Evolutionary conservation across 2,329 filamentous ascomycete genomes (phyloP).

Genomic region (Beauveria pseudobassiana): DNA sequence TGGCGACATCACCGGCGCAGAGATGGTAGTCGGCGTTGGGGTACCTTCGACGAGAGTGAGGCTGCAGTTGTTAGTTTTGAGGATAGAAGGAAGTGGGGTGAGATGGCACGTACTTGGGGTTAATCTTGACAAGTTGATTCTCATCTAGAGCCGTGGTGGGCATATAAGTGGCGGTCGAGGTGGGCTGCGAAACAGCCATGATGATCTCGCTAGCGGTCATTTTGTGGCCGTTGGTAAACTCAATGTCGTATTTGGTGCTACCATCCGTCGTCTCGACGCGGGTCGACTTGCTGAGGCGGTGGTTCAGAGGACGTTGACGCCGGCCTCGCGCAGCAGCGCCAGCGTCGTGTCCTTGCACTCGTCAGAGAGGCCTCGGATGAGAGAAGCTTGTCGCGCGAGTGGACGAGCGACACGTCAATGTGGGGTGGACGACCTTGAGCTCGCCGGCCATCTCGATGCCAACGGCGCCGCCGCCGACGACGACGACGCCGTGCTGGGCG

Average conservation of each 20-base stretch:
- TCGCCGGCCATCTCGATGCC: constrained; percentile 79
- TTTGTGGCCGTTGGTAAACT: constrained; percentile 51
- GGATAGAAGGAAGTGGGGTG: constrained; percentile 9
- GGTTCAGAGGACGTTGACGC: constrained; percentile 58
- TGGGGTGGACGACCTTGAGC: constrained; percentile 57
- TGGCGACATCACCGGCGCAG: constrained; percentile 60
- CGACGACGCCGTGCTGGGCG: constrained; percentile 52
- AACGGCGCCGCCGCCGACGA: constrained; percentile 72
- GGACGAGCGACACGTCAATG: constrained; percentile 63
- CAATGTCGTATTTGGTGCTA: constrained; percentile 37
- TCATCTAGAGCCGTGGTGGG: constrained; percentile 50
- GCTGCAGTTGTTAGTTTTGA: constrained; percentile 22
- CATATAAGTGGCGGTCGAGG: constrained; percentile 56
- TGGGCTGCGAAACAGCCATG: constrained; percentile 58
- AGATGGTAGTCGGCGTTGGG: constrained; percentile 56
- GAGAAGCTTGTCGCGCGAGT: constrained; percentile 62
- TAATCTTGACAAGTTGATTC: constrained; percentile 59
- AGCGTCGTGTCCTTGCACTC: constrained; percentile 58
- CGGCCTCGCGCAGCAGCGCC: constrained; percentile 50
- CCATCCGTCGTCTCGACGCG: constrained; percentile 39
- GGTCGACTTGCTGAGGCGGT: constrained; percentile 45
- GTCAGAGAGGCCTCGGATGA: constrained; percentile 65
- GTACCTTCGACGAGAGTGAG: constrained; percentile 46
- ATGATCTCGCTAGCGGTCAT: constrained; percentile 59
- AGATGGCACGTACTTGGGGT: constrained; percentile 34